Conservation (phyloP, 495 filamentous ascomycete genomes). For the Aspergillus cristatus region DNA sequence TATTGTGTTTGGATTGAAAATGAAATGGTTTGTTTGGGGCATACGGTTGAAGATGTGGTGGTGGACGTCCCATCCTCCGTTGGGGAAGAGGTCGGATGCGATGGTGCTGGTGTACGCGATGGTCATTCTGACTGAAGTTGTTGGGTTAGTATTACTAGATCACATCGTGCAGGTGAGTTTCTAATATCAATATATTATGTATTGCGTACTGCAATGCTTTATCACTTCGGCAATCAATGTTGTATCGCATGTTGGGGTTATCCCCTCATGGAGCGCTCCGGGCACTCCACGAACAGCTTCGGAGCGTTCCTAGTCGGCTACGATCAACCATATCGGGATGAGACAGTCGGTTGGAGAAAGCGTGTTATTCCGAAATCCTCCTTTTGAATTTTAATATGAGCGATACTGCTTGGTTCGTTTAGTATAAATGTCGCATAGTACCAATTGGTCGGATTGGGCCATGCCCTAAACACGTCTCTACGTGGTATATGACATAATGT, state of each 20-base stretch:
- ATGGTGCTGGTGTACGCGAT: neutral
- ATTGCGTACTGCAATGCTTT: neutral
- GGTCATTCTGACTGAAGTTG: neutral
- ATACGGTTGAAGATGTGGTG: conserved; percentile 19
- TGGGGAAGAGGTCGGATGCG: conserved; percentile 8
- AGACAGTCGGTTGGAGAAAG: too few species aligned
- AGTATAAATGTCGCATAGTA: too few species aligned
- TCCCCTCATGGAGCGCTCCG: conserved; percentile 5
- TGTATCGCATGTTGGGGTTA: neutral
- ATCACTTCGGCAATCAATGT: neutral
- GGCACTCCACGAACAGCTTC: too few species aligned
- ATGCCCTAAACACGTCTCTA: conserved; percentile 3
- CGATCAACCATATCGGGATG: too few species aligned
- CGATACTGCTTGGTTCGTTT: too few species aligned
- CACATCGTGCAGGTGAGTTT: neutral
- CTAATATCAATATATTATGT: too few species aligned
- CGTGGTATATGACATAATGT: neutral
- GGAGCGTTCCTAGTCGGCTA: too few species aligned
- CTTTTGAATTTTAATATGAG: neutral
- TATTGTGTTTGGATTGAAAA: conserved; percentile 6
- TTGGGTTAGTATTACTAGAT: neutral
- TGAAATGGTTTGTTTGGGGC: neutral
- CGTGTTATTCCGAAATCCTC: too few species aligned
- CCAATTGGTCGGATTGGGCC: too few species aligned
- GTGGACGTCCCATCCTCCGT: conserved; percentile 20